These are phyloP conservation scores for Pestalotiopsis sp. DNA, from an alignment of 2,329 filamentous ascomycete species.

Conservation along the genomic window DNA sequence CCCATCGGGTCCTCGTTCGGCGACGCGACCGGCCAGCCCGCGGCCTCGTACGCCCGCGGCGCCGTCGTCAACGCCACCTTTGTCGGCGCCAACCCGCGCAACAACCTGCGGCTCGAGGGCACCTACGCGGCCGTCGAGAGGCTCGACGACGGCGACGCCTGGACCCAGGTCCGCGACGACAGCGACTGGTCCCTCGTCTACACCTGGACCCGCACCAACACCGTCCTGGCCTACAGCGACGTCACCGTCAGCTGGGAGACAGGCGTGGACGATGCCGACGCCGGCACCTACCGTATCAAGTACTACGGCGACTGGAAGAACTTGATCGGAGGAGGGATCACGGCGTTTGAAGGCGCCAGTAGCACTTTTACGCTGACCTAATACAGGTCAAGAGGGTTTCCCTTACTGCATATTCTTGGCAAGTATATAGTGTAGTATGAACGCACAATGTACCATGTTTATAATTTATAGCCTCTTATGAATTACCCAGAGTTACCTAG, in stretches of 20 bases:
- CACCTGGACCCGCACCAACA: slow-evolving; percentile 74
- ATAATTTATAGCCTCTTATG: too few relatives aligned
- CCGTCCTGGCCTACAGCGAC: slow-evolving; percentile 73
- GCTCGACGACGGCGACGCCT: slow-evolving; percentile 49
- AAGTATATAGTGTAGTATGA: neutral
- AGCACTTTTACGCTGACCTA: slow-evolving; percentile 49
- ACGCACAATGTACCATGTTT: neutral
- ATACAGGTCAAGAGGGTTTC: neutral
- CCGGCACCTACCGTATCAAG: slow-evolving; percentile 74
- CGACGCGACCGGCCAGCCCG: slow-evolving; percentile 59
- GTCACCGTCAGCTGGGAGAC: slow-evolving; percentile 83
- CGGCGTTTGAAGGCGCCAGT: slow-evolving; percentile 70
- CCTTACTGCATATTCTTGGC: neutral
- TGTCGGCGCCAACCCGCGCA: slow-evolving; percentile 86
- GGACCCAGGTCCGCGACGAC: slow-evolving; percentile 73
- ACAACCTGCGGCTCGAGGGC: slow-evolving; percentile 77
- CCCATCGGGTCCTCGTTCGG: slow-evolving; percentile 73
- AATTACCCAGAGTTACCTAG: too few relatives aligned
- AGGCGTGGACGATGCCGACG: slow-evolving; percentile 52
- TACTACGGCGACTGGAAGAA: slow-evolving; percentile 87
- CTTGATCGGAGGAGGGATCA: slow-evolving; percentile 59
- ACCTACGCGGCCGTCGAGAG: slow-evolving; percentile 80
- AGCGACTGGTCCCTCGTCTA: slow-evolving; percentile 83
- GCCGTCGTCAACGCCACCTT: slow-evolving; percentile 69
- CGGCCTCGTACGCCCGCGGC: slow-evolving; percentile 60